phyloP scores from a whole-genome alignment of 371 early-diverging fungal genomes.

The Circinella umbellata region DNA sequence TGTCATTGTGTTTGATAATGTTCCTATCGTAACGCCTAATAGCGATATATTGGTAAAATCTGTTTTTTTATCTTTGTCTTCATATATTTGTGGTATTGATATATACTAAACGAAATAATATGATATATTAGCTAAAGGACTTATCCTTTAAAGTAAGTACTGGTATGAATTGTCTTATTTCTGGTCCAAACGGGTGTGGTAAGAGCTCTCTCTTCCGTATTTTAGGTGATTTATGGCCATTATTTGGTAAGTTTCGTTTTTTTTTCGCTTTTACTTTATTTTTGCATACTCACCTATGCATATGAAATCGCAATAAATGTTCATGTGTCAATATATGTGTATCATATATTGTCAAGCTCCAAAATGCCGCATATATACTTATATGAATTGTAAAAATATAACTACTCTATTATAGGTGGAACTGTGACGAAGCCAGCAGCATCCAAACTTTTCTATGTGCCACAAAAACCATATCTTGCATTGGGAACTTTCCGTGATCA shows the following conservation, averaged over 20 bases:
- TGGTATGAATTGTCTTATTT: slow-evolving; percentile 87
- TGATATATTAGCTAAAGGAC: slow-evolving; percentile 50
- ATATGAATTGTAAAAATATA: background rate
- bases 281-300: too few relatives aligned
- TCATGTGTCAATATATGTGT: too few relatives aligned
- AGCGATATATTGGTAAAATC: slow-evolving; percentile 82
- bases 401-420: slow-evolving; percentile 53
- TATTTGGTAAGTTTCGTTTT: slow-evolving; percentile 56
- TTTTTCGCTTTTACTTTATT: too few relatives aligned
- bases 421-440: slow-evolving; percentile 81
- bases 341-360: background rate
- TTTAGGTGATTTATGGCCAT: slow-evolving; percentile 90
- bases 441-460: slow-evolving; percentile 89
- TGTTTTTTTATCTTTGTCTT: background rate
- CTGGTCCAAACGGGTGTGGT: slow-evolving; percentile 92
- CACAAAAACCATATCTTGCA: slow-evolving; percentile 93
- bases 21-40: slow-evolving; percentile 93
- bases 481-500: slow-evolving; percentile 93
- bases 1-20: slow-evolving; percentile 84
- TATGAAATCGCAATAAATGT: too few relatives aligned
- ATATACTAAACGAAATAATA: too few relatives aligned
- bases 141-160: slow-evolving; percentile 83
- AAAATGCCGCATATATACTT: too few relatives aligned
- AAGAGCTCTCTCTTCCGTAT: slow-evolving; percentile 94
- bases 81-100: too few relatives aligned